phyloP scores from a whole-genome alignment of 148 eudicot genomes.

The Amaranthus cruentus region DNA sequence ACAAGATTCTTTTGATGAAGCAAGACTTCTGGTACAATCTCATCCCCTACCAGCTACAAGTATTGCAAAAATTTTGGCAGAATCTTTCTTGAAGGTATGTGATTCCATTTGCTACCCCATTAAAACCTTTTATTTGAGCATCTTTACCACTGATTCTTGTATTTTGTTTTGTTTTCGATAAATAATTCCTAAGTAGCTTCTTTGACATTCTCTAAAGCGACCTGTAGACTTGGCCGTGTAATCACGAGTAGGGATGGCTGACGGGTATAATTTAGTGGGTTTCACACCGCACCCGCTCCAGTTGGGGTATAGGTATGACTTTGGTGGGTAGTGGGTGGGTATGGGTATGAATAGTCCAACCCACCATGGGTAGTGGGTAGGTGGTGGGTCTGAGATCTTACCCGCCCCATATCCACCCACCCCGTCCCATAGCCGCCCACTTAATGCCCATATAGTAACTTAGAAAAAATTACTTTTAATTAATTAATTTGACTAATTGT shows the following conservation, averaged over 20 bases:
- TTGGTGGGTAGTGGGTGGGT: background rate
- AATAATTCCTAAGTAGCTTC: background rate
- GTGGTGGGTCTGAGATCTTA: background rate
- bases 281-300: background rate
- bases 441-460: background rate
- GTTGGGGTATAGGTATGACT: background rate
- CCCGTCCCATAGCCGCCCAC: background rate
- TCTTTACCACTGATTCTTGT: background rate
- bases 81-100: conserved; percentile 82
- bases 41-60: conserved; percentile 84
- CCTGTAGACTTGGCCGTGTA: background rate
- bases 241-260: background rate
- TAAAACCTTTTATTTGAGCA: conserved; percentile 2
- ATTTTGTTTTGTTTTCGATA: background rate
- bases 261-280: background rate
- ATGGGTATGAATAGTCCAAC: background rate
- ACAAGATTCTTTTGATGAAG: conserved; percentile 94
- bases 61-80: conserved; percentile 90
- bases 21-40: conserved; percentile 71
- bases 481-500: too few relatives aligned
- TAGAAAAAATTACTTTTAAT: too few relatives aligned
- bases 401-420: background rate
- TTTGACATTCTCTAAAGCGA: background rate
- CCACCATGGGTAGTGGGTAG: background rate
- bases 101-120: conserved; percentile 1